A percentile compares a stretch with the other conserved stretches of the same genome.
phyloP scores from a whole-genome alignment of 768 basidiomycete species.

The Flagelloscypha sp. region DNA sequence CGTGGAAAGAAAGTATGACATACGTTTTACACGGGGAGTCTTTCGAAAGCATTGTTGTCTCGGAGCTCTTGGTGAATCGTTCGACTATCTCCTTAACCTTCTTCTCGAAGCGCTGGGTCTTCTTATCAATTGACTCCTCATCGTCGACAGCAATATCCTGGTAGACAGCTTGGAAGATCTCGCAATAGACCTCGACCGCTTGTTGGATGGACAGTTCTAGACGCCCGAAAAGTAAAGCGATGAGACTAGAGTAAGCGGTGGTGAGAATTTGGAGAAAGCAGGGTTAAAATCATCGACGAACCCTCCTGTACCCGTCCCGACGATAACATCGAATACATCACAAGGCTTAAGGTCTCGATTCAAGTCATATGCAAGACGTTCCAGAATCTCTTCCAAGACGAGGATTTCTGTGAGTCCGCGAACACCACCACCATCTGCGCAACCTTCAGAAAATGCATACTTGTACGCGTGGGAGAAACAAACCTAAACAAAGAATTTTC shows the following conservation, averaged over 20 bases:
- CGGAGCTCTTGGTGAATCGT: no score
- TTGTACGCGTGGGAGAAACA: no score
- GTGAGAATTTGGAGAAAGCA: neutral
- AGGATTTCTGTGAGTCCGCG: conserved; percentile 1
- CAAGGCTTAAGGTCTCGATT: conserved; percentile 3
- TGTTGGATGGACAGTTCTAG: conserved; percentile 11
- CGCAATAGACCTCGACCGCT: conserved; percentile 10
- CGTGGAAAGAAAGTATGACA: no score
- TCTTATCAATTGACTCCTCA: no score
- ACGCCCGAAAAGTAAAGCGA: conserved; percentile 12
- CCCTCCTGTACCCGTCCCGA: conserved; percentile 12
- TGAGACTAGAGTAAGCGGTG: conserved; percentile 4
- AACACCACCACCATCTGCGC: conserved; percentile 4
- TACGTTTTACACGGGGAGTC: no score
- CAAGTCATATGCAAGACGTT: neutral
- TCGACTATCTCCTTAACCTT: no score
- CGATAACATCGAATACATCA: conserved; percentile 13
- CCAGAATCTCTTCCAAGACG: neutral
- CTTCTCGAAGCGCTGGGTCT: no score
- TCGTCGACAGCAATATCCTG: conserved; percentile 2
- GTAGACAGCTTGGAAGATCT: no score
- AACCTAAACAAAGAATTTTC: no score
- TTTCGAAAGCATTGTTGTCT: no score
- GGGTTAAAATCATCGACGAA: conserved; percentile 1
- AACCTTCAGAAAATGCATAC: no score